Base-by-base conservation (phyloP, 345 rosid genomes). In the Carallia pectinifolia region DNA sequence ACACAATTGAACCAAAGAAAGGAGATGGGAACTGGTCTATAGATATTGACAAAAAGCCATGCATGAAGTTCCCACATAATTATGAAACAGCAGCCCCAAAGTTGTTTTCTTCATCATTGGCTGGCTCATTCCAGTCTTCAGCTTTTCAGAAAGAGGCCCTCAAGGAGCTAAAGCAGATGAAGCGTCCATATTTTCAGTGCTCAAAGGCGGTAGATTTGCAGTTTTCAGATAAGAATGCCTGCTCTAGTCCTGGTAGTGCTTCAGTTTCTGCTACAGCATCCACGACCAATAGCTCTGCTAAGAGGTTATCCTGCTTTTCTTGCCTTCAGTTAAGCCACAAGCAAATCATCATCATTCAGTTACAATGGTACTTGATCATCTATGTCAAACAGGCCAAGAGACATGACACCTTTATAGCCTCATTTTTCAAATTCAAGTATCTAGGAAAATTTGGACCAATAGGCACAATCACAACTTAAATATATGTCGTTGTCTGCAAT, bases 1-100 rank as follows among this genome's bases (percentile, higher is more conserved):
- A 5, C 75, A 71, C 55, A 66, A 4, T 61, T 97, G 92, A 75
- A 62, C 85, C 77, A 77, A 75, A 48, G 82, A 87, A 29, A 6
- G 52, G 56, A 30, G 64, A 48, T 7, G 36, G n/a, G 17, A 37
- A 4, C 61, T 71, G 53, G 67, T 17, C 37, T 19, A 23, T 15
- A 27, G 66, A 55, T 53, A 29, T 6, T 18, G 6, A 64, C 4
- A 63, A 61, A 59, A 69, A 33, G 37, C 67, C 62, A 61, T 61
- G 40, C 61, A 62, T 36, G 58, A 62, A 61, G 52, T 13, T 67
- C 47, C 53, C 29, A 30, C 13, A 37, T 16, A 48, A 16, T 50
- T 13, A 65, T 7, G 56, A 48, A 30, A n/a, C 13, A 47, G 27
- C 12, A 17, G 54, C 56, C 2, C 15, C 12, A 36, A 13, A 54